Evolutionary conservation across 2,329 filamentous ascomycete genomes (phyloP).

Genomic region (Phialocephala sp.): DNA sequence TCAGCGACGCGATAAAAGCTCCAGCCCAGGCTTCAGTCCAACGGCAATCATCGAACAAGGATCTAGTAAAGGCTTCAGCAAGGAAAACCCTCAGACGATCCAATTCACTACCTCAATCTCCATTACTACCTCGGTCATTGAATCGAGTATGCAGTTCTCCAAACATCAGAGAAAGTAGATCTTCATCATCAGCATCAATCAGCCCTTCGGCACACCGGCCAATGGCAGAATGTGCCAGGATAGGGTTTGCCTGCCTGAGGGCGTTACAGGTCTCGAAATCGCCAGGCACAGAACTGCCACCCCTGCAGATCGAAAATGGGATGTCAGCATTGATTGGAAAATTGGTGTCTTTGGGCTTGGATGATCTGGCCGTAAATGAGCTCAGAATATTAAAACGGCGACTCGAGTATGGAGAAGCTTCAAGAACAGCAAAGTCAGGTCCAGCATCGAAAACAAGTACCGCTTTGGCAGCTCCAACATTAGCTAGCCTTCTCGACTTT

Average conservation of each 20-base stretch:
- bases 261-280: conserved; percentile 57
- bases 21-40: conserved; percentile 28
- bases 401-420: conserved; percentile 53
- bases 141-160: conserved; percentile 67
- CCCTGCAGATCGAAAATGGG: conserved; percentile 74
- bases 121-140: conserved; percentile 64
- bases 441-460: conserved; percentile 40
- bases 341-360: conserved; percentile 66
- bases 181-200: conserved; percentile 45
- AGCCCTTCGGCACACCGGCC: conserved; percentile 44
- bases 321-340: conserved; percentile 73
- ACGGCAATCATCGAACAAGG: conserved; percentile 41
- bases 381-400: conserved; percentile 68
- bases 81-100: conserved; percentile 57
- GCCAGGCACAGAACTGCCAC: conserved; percentile 59
- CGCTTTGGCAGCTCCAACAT: conserved; percentile 48
- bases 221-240: conserved; percentile 65
- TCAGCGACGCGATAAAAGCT: conserved; percentile 69
- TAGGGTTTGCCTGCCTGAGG: conserved; percentile 70
- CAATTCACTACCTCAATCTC: conserved; percentile 63
- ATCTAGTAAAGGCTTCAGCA: conserved; percentile 45
- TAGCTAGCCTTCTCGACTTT: conserved; percentile 69
- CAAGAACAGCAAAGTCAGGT: conserved; percentile 34
- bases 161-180: conserved; percentile 49
- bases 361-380: conserved; percentile 73